Conservation (phyloP, 495 filamentous ascomycete species). For the Peziza echinospora region DNA sequence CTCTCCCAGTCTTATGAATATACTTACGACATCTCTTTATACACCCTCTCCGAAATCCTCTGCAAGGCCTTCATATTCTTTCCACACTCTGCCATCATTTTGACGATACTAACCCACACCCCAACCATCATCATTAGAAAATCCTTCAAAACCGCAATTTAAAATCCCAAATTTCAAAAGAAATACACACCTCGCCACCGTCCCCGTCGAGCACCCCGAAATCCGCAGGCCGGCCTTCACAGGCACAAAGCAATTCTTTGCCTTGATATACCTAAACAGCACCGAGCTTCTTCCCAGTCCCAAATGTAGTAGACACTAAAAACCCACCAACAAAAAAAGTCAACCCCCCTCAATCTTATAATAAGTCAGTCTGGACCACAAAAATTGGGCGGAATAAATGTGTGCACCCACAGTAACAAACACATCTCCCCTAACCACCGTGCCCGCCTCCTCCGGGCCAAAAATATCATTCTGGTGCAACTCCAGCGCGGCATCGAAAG, state of each 20-base stretch:
- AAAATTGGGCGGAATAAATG: too few species aligned
- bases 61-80: slow-evolving; percentile 33
- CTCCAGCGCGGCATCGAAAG: slow-evolving; percentile 47
- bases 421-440: slow-evolving; percentile 12
- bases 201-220: slow-evolving; percentile 42
- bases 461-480: slow-evolving; percentile 7
- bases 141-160: too few species aligned
- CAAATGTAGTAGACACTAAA: slow-evolving; percentile 42
- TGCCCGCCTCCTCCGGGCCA: slow-evolving; percentile 4
- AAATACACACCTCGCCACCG: slow-evolving; percentile 25
- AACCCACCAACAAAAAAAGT: slow-evolving; percentile 32
- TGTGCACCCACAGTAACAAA: slow-evolving; percentile 10
- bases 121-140: too few species aligned
- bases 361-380: slow-evolving; percentile 16
- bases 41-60: slow-evolving; percentile 28
- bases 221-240: slow-evolving; percentile 34
- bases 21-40: slow-evolving; percentile 18
- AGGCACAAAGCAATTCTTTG: slow-evolving; percentile 35
- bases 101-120: slow-evolving; percentile 36
- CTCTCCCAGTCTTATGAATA: too few species aligned
- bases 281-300: slow-evolving; percentile 63
- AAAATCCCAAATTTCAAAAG: too few species aligned
- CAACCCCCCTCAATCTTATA: slow-evolving; percentile 20
- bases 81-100: slow-evolving; percentile 36
- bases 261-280: slow-evolving; percentile 47